These are phyloP conservation scores for Cymodocea nodosa DNA, from an alignment of 116 monocot species.

Conservation along the genomic window DNA sequence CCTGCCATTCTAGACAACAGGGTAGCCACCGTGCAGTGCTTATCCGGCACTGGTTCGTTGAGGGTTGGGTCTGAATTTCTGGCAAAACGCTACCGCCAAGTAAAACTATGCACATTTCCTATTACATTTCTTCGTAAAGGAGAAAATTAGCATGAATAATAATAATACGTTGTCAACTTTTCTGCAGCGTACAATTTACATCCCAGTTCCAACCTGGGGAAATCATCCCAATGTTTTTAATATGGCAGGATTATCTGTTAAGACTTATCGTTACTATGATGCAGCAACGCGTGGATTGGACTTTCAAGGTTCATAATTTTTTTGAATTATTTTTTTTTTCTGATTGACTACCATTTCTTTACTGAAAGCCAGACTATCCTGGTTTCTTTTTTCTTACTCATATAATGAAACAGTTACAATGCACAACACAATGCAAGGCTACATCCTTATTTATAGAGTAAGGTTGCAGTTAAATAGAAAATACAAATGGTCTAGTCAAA, in stretches of 20 bases:
- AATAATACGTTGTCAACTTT: background rate
- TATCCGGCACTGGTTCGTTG: constrained; percentile 99
- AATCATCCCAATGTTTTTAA: constrained; percentile 93
- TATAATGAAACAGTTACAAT: too few species aligned
- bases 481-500: too few species aligned
- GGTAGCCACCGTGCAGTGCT: constrained; percentile 80
- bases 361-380: too few species aligned
- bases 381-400: too few species aligned
- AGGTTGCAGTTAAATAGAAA: too few species aligned
- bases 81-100: constrained; percentile 79
- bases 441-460: too few species aligned
- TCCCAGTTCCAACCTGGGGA: constrained; percentile 97
- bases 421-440: too few species aligned
- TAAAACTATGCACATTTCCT: constrained; percentile 10
- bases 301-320: constrained; percentile 43
- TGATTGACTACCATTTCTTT: background rate
- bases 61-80: constrained; percentile 98
- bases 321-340: background rate
- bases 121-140: background rate
- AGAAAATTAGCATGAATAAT: background rate
- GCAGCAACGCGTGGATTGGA: constrained; percentile 80
- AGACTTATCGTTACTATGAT: constrained; percentile 88
- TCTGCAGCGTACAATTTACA: constrained; percentile 70
- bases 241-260: constrained; percentile 74
- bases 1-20: constrained; percentile 90